phyloP scores from a whole-genome alignment of 2,329 filamentous ascomycete genomes.

The Phialemoniopsis sp. region DNA sequence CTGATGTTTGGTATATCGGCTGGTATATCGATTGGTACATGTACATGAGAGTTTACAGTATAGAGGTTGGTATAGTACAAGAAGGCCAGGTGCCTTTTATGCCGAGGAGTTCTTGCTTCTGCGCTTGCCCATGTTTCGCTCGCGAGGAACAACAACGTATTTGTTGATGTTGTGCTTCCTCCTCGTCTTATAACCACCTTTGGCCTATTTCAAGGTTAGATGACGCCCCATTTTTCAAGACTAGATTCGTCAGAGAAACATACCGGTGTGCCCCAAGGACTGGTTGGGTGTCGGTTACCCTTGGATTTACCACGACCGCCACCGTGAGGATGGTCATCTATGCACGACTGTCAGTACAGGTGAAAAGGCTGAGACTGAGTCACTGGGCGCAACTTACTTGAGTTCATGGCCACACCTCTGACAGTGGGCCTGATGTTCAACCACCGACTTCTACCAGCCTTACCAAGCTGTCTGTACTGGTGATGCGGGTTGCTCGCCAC shows the following conservation, averaged over 20 bases:
- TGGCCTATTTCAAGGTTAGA: slow-evolving; percentile 46
- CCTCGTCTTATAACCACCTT: slow-evolving; percentile 89
- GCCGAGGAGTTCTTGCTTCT: slow-evolving; percentile 53
- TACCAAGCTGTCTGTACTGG: slow-evolving; percentile 87
- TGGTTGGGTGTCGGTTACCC: slow-evolving; percentile 92
- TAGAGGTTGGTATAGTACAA: slow-evolving; percentile 9
- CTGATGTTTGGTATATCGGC: too few relatives aligned
- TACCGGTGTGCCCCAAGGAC: slow-evolving; percentile 94
- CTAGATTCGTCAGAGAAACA: slow-evolving; percentile 30
- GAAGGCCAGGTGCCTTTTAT: slow-evolving; percentile 6
- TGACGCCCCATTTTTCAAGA: not conserved
- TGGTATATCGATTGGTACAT: slow-evolving; percentile 8
- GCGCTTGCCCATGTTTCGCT: slow-evolving; percentile 88
- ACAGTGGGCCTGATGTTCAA: slow-evolving; percentile 92
- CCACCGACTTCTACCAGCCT: slow-evolving; percentile 91
- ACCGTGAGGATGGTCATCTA: slow-evolving; percentile 93
- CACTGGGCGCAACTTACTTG: slow-evolving; percentile 49
- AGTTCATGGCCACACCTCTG: slow-evolving; percentile 98
- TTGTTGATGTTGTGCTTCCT: slow-evolving; percentile 87
- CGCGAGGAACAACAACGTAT: slow-evolving; percentile 78
- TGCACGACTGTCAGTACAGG: slow-evolving; percentile 2
- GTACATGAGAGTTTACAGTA: slow-evolving; percentile 19
- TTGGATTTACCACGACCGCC: slow-evolving; percentile 99
- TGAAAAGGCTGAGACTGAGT: slow-evolving; percentile 6
- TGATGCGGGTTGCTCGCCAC: slow-evolving; percentile 90